Conservation (phyloP, 2,329 filamentous ascomycete species). For the Westerdykella aurantiaca region DNA sequence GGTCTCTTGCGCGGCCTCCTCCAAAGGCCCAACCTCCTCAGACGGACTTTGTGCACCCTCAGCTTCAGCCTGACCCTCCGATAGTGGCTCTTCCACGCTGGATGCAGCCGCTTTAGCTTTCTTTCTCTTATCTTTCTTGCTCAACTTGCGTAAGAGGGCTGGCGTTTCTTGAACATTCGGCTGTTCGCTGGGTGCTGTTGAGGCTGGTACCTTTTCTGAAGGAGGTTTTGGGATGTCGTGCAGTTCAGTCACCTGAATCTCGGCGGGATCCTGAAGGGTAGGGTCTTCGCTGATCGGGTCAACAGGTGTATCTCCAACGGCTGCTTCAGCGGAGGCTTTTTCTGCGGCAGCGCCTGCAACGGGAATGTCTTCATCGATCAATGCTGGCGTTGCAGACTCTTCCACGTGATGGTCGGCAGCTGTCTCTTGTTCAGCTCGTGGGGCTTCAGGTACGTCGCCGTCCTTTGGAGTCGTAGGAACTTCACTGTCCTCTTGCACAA, state of each 20-base stretch:
- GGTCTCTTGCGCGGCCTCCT: no score
- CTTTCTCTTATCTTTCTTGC: constrained; percentile 7
- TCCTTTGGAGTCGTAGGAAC: constrained; percentile 1
- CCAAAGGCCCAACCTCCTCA: background rate
- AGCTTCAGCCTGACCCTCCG: background rate
- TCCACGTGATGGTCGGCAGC: no score
- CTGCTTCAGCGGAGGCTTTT: background rate
- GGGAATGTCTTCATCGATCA: background rate
- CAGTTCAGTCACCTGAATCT: background rate
- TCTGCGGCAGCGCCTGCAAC: background rate
- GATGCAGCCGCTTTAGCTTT: constrained; percentile 3
- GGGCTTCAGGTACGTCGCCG: no score
- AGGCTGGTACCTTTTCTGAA: background rate
- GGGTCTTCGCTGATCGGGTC: background rate
- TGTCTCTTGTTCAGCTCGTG: no score
- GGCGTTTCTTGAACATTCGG: background rate
- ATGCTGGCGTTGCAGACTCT: background rate
- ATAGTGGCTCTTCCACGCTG: constrained; percentile 2
- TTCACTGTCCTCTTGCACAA: constrained; percentile 8
- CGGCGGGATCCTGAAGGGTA: background rate
- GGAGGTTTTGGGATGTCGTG: no score
- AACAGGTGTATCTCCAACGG: background rate
- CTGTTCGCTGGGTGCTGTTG: background rate
- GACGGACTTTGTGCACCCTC: background rate
- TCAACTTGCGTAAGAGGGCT: constrained; percentile 4